phyloP scores from a whole-genome alignment of 441 rosid species.

The Brassica balearica region DNA sequence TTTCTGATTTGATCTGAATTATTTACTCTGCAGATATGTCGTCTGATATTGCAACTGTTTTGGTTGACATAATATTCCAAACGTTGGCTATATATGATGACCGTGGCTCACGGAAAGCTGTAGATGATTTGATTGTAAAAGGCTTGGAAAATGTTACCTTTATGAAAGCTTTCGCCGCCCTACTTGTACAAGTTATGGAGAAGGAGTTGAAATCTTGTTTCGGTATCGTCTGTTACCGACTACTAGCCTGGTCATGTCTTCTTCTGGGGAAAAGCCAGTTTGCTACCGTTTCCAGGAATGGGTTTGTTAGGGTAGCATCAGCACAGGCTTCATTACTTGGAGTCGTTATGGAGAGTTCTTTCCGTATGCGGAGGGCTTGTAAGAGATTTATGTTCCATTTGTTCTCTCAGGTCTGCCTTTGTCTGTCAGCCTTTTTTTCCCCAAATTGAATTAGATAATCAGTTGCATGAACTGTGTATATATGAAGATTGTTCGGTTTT shows the following conservation, averaged over 20 bases:
- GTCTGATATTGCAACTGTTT: constrained; percentile 57
- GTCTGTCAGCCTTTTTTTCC: background rate
- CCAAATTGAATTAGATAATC: no score
- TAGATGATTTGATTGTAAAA: constrained; percentile 75
- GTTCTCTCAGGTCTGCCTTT: constrained; percentile 70
- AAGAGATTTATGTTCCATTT: constrained; percentile 62
- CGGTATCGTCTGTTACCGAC: constrained; percentile 70
- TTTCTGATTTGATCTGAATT: no score
- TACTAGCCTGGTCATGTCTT: constrained; percentile 90
- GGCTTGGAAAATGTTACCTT: constrained; percentile 62
- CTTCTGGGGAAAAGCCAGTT: constrained; percentile 79
- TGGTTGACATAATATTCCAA: constrained; percentile 78
- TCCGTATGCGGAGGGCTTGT: constrained; percentile 78
- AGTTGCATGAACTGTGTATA: background rate
- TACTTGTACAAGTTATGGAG: constrained; percentile 91
- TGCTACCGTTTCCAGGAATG: constrained; percentile 78
- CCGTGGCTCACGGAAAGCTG: constrained; percentile 77
- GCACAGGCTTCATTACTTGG: constrained; percentile 78
- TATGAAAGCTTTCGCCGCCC: constrained; percentile 88
- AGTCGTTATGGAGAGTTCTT: constrained; percentile 69
- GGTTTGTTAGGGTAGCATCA: constrained; percentile 75
- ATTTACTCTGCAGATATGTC: constrained; percentile 66
- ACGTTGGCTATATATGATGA: constrained; percentile 80
- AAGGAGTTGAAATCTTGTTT: constrained; percentile 70
- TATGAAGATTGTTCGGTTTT: constrained; percentile 3